Evolutionary conservation across 768 basidiomycete genomes (phyloP), one percentile per base, ranked within the genome.

Genomic region (Lactarius akahatsu): DNA sequence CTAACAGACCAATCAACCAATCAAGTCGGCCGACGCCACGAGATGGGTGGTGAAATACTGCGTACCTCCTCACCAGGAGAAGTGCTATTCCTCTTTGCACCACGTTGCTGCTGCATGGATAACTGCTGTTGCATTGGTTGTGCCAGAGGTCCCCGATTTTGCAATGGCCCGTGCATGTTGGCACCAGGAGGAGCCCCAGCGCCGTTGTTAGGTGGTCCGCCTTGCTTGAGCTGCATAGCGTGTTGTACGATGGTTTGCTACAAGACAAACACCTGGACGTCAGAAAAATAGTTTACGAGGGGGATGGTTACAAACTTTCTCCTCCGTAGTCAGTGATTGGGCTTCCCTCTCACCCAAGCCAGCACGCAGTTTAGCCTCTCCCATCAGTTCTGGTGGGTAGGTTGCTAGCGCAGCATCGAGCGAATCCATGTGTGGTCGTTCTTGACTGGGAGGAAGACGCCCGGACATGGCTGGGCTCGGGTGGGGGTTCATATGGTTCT

Each of bases 391-490:
- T 7, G 73, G 60, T 0, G 85, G 80, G 4, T 88, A 75, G 41
- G 72, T 67, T 45, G 71, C 68, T 6, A 88, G 66, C 59, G 88
- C 86, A 18, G 57, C 18, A 63, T 81, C 81, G 59, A 84, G 64
- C 30, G 64, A 58, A 20, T 73, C 73, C 9, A 71, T 54, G 28
- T 69, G 70, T 2, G 52, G 38, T 55, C 63, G 69, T n/a, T 67
- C 64, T 32, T 70, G 71, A 5, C 74, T 70, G 28, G 82, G 80
- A 0, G 81, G 77, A 67, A 82, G 81, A 6, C 86, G 81, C 40
- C 78, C 67, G 5, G 80, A 75, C 70, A 89, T 50, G 5, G 85
- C 86, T 6, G 89, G 88, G 71, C 88, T 90, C 1, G 74, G 83
- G 2, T 85, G 83, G 63, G 77, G 75, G 65, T 82, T 77, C 74